These are phyloP conservation scores for Oryza meyeriana DNA, from an alignment of 176 grass and related monocot genomes.

Conservation along the genomic window DNA sequence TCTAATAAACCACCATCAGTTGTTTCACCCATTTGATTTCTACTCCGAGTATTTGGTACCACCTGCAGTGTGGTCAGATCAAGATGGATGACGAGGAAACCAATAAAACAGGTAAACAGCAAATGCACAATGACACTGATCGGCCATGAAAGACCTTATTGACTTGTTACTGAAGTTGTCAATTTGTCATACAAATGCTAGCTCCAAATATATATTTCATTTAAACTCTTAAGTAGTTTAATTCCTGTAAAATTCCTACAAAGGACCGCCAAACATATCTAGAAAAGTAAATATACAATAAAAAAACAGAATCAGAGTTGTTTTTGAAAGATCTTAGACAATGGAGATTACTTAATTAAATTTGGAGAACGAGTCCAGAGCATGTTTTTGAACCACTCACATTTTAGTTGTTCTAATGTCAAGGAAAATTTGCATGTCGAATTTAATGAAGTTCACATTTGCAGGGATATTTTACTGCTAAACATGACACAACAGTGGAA, in stretches of 20 bases:
- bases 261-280: too few relatives aligned
- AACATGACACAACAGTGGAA: neutral
- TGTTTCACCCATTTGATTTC: slow-evolving; percentile 99
- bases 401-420: neutral
- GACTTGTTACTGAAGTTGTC: neutral
- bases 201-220: neutral
- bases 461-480: slow-evolving; percentile 18
- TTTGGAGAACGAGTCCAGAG: neutral
- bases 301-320: neutral
- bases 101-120: slow-evolving; percentile 22
- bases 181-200: neutral
- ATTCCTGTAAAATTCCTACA: too few relatives aligned
- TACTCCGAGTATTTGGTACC: slow-evolving; percentile 93
- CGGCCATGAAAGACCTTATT: neutral
- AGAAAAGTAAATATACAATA: neutral
- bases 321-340: neutral
- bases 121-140: neutral
- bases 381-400: neutral
- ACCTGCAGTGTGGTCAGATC: slow-evolving; percentile 54
- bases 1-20: slow-evolving; percentile 98
- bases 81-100: slow-evolving; percentile 26
- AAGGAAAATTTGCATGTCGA: neutral
- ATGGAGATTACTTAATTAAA: neutral
- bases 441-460: neutral
- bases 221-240: neutral